Base-by-base conservation (phyloP, 1,139 yeast species). In the Waltiozyma sp. region DNA sequence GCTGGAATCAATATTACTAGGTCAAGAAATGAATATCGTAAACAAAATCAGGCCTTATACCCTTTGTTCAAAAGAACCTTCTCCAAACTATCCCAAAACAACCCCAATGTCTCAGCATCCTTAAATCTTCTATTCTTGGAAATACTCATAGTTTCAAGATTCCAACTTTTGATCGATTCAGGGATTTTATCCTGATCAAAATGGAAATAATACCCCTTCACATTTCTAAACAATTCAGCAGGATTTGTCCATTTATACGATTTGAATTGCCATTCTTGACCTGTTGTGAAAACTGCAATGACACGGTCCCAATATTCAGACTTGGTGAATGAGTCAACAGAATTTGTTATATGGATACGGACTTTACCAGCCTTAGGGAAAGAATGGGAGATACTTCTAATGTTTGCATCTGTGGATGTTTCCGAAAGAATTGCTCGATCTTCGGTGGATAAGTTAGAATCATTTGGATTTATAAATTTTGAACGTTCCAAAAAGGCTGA, bases 301-400 rank as follows among this genome's bases (percentile, higher is more conserved):
- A 93, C 96, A 46, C 98, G 73, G 55, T 82, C 87, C 99, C 99
- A 91, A 63, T 93, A 88, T 58, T 91, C 98, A 3, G 95, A 95
- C 58, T 88, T 89, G 23, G 84, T 80, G 67, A 91, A 89, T 62
- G 80, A 75, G 44, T 88, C 95, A 7, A 88, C 88, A 47, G 84
- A 84, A 59, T 86, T 94, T 23, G 88, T 96, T 42, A 91, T 85
- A 55, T 84, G 72, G 53, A 85, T 82, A 42, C 77, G 74, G 34
- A 84, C 72, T 10, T 71, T 66, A 8, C 77, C 73, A 39, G 83
- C 64, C 50, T 71, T 66, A 39, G 76, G 76, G 26, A 82, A 74
- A 8, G 68, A 65, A 49, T 85, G 82, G 40, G 69, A 63, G 37
- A 87, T 58, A 39, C 50, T 48, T 24, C 49, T 41, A 4, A 42